Evolutionary conservation across 1,284 basidiomycete species (phyloP), one percentile per base, ranked within the genome.

Genomic region (Thelephora terrestris): DNA sequence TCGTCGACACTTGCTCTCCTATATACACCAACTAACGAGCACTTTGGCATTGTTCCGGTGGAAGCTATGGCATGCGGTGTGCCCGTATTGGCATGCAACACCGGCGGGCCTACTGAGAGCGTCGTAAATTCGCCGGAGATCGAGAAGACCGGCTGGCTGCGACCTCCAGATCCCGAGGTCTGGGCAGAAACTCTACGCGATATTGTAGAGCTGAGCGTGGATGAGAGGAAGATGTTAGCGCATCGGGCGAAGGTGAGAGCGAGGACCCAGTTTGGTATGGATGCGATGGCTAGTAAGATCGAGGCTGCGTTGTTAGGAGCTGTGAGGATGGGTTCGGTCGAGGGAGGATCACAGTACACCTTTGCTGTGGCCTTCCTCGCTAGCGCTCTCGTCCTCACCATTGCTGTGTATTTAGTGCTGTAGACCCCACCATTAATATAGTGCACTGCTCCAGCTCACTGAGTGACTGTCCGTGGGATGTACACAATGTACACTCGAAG

Each of bases 1-100:
- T 61, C 78, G 0, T 75, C 74, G 2, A 90, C 88, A 0, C 66
- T 78, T 9, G 85, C 78, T 0, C 71, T 99, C 0, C 74, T 98
- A 3, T 99, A 99, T 64, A 99, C 96, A 0, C 95, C 96, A 0
- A 73, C 79, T 2, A 94, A 96, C 64, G 95, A 99, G 61, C 95
- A 99, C 64, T 96, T 99, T 61, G 95, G 95, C 2, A 98, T 99
- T 57, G 94, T 89, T 0, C 95, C 95, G 0, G 78, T 98, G 5
- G 96, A 99, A 64, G 94, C 82, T 0, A 97, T 98, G 92, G 78
- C 84, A 2, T 93, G 87, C 52, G 90, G 91, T 1, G 63, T 98
- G 0, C 92, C 93, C 0, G 88, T 99, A 0, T 65, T 99, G 5
- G 93, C 93, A 0, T 90, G 86, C 56, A 73, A 93, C 63, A 86